Base-by-base conservation (phyloP, 169 alveolate genomes). In the Hammondia hammondi region DNA sequence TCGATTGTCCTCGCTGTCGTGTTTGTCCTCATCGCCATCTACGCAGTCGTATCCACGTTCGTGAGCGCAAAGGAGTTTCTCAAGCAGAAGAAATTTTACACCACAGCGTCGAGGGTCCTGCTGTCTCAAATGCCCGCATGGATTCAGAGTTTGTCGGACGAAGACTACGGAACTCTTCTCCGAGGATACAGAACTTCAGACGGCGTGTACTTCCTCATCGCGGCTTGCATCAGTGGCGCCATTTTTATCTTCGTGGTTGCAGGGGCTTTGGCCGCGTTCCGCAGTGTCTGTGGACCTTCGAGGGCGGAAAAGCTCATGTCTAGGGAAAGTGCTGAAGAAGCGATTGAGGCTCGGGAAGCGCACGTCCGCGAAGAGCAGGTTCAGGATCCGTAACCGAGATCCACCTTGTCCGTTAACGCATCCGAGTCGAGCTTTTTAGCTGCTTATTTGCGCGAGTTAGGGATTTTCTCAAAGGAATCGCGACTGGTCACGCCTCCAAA, bases 281-380 rank as follows among this genome's bases (percentile, higher is more conserved):
- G 87, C 24, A 77, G 87, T n/a, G 27, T 77, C 87, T 77, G 39
- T 32, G 87, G 87, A 32, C 87, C 87, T 2, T 77, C 87, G 27
- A 77, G 87, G 48, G 87, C 87, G 5, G 87, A 77, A 32, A 77
- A 77, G 46, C 45, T 77, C 29, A 77, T 77, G 87, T 77, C 87
- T 12, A 32, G 87, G 87, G 87, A 77, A 19, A 77, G 87, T 32
- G 87, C 87, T 1, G 48, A 77, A 32, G 87, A 77, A 39, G 87
- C 87, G 48, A 77, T 77, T 17, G 87, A 77, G 46, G 43, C 87
- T 4, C 87, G 87, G 43, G 87, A 32, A 37, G 87, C 27, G 24
- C 45, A 32, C 32, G 27, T 6, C 7, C 48, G 12, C 27, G 32
- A 77, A 39, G 87, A 77, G 24, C 45, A 32, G 10, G 27, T 6